Base-by-base conservation (phyloP, 2,329 filamentous ascomycete genomes). In the Phialophora verrucosa region DNA sequence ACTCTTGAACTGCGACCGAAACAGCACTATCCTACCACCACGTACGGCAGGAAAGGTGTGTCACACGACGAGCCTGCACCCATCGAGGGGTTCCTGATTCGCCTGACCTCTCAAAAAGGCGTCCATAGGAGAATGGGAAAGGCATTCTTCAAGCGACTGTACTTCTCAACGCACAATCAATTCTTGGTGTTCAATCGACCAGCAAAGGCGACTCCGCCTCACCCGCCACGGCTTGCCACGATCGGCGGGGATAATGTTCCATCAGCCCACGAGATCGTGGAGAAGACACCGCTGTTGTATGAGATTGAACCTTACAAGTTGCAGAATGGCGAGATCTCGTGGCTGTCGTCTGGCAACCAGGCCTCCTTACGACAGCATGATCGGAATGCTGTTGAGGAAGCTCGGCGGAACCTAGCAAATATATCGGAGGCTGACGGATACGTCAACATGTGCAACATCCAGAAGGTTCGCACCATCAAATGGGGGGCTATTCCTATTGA, bases 1-100 rank as follows among this genome's bases (percentile, higher is more conserved):
- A 87, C 90, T 59, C 82, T 90, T 17, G 87, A 90, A 74, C 75
- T 90, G 47, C 83, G 88, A 3, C 87, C 87, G 0, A 89, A 89
- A 73, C 79, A 84, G 62, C 88, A 90, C 73, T 90, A 90, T 71
- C 83, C 87, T 1, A 86, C 85, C 1, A 76, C 76, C 0, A 76
- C 76, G 6, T 78, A 79, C 72, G 75, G 76, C 27, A 74, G 75
- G 23, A 72, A 74, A 27, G 75, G 73, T 17, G 78, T 74, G 55
- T 74, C 87, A 61, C 69, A 72, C 47, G 81, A 83, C 17, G 88
- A 90, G 69, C 88, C 88, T 4, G 73, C 83, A 1, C 88, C 88
- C 11, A 79, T 89, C 0, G 88, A 90, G 78, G 88, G 88, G 0
- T 90, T 90, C 70, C 78, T 90, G 25, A 83, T 90, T 57, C 82